Percentiles rank a stretch among this genome's conserved stretches.
Evolutionary conservation across 345 rosid species (phyloP).

Genomic region (thale cress (Arabidopsis thaliana)): TAIR10.1 NC_003070.9:20706501-20707000

Average conservation of each 20-base stretch:
- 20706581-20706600: background rate
- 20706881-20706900: background rate
- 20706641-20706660: no score
- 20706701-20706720: slow-evolving; percentile 75
- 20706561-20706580: background rate
- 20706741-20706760: slow-evolving; percentile 63
- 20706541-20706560: background rate
- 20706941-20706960: background rate
- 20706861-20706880: slow-evolving; percentile 4
- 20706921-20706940: background rate
- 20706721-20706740: slow-evolving; percentile 54
- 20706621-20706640: background rate
- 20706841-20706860: slow-evolving; percentile 15
- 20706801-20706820: slow-evolving; percentile 64
- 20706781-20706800: slow-evolving; percentile 58
- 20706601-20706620: background rate
- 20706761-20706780: slow-evolving; percentile 61
- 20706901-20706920: background rate
- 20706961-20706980: slow-evolving; percentile 36
- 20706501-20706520: background rate
- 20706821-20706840: slow-evolving; percentile 41
- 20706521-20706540: background rate
- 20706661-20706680: slow-evolving; percentile 51
- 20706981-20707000: slow-evolving; percentile 31
- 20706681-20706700: slow-evolving; percentile 73